Evolutionary conservation across 768 basidiomycete genomes (phyloP), one percentile per base, ranked within the genome.

Genomic region (Kwoniella newhampshirensis): DNA sequence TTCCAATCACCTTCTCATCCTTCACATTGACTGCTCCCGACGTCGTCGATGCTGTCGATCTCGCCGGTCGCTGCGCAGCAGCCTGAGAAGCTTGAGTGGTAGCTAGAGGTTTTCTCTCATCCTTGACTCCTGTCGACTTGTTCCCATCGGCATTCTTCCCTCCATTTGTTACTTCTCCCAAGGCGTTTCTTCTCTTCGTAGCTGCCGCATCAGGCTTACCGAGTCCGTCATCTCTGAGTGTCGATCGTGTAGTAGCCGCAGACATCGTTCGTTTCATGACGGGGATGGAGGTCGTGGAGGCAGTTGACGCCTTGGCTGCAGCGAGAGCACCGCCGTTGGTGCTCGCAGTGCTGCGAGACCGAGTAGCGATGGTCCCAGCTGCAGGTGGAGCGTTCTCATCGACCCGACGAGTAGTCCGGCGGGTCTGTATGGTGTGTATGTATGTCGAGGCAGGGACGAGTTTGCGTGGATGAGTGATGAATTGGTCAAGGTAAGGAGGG

Each of bases 361-460:
- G 50, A 23, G 60, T 55, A 13, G 60, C 37, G 26, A 60, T 57
- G 20, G 60, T 30, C 21, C 51, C 50, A 18, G 51, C 56, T 35
- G 60, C 52, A n/a, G 69, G 69, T 26, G 70, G 68, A 18, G 70
- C 70, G 46, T 72, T 72, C 59, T 72, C 70, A 30, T 72, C 70
- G 27, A 50, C 57, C 40, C 68, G 57, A 42, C 62, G 57, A 54
- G 66, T 54, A 18, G 55, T 21, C 32, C 67, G 67, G 20, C 68
- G 67, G 28, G 70, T 69, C 70, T 69, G 68, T 36, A 50, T 46
- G 37, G 18, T 26, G 47, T 26, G 36, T 52, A 37, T 36, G 28
- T 18, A 41, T 26, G 25, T 56, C 35, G 41, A 23, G 21, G 42
- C 30, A 17, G 17, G 25, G 28, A 51, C 15, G 28, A 57, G 40